These are phyloP conservation scores for Sugiyamaella xylanicola DNA, from an alignment of 1,139 yeast genomes.

Conservation along the genomic window DNA sequence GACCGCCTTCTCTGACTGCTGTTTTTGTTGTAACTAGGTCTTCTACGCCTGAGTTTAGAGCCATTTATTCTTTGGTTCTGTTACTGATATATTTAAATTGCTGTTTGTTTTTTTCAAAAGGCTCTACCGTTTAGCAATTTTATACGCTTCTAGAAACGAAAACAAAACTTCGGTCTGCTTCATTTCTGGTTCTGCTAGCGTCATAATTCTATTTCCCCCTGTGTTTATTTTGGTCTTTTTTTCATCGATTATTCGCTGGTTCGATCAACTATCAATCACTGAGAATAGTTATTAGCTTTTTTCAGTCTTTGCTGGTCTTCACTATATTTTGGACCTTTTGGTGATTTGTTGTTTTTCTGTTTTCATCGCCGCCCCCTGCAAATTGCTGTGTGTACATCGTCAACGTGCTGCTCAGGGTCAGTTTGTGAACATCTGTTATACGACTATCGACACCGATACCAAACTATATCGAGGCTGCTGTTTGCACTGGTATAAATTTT, in stretches of 20 bases:
- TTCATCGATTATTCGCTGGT: not conserved
- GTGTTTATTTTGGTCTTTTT: not conserved
- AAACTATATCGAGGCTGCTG: not conserved
- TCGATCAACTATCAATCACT: no score
- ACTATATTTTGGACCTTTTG: not conserved
- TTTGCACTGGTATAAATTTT: not conserved
- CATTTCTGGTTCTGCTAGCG: not conserved
- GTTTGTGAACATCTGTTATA: not conserved
- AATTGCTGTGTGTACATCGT: not conserved
- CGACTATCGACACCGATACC: not conserved
- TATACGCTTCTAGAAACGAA: no score
- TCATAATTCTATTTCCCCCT: not conserved
- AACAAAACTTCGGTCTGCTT: not conserved
- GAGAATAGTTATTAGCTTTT: no score
- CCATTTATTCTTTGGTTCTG: not conserved
- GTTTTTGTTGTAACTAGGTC: not conserved
- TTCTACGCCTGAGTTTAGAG: not conserved
- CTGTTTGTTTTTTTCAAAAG: no score
- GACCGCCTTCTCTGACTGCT: not conserved
- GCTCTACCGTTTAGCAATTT: no score
- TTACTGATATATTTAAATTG: no score
- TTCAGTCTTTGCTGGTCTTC: no score
- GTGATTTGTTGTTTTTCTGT: not conserved
- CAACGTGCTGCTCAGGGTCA: not conserved
- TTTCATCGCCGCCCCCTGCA: not conserved